Evolutionary conservation across 495 filamentous ascomycete species (phyloP).

Genomic region (Recurvomyces mirabilis): DNA sequence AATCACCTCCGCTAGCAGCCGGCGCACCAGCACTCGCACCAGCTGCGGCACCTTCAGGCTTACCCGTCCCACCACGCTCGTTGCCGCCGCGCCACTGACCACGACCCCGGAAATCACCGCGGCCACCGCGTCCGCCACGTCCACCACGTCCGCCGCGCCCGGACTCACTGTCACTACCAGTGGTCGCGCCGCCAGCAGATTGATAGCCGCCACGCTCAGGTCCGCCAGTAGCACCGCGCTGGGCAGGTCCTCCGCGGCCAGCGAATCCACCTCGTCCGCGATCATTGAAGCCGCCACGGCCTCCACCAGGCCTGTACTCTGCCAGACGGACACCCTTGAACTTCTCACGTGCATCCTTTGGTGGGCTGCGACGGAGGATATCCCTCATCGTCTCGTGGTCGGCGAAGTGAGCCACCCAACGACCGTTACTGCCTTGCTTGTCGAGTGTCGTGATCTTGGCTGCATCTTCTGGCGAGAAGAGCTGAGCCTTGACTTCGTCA

Average conservation of each 20-base stretch:
- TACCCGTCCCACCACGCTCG: constrained; percentile 29
- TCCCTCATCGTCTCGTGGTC: constrained; percentile 64
- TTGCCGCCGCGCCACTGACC: constrained; percentile 35
- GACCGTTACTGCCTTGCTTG: constrained; percentile 47
- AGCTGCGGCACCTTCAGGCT: constrained; percentile 12
- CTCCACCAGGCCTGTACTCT: constrained; percentile 38
- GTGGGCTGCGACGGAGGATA: constrained; percentile 58
- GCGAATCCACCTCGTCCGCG: constrained; percentile 57
- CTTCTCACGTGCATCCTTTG: constrained; percentile 52
- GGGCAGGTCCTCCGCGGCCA: constrained; percentile 48
- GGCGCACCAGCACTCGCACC: background rate
- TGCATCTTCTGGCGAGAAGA: constrained; percentile 73
- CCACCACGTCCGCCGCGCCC: constrained; percentile 50
- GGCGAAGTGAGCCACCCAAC: constrained; percentile 71
- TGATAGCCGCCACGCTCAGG: constrained; percentile 33
- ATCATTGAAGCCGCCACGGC: constrained; percentile 29
- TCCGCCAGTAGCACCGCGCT: constrained; percentile 46
- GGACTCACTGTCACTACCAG: constrained; percentile 70
- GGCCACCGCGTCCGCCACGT: constrained; percentile 45
- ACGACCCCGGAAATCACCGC: constrained; percentile 45
- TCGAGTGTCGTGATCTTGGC: constrained; percentile 68
- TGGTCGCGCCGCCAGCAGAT: constrained; percentile 33
- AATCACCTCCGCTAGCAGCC: constrained; percentile 15
- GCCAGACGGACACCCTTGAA: constrained; percentile 65
- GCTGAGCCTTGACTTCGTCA: constrained; percentile 57